Conservation (phyloP, 2,329 filamentous ascomycete genomes). For the Fusarium fracticaudum region DNA sequence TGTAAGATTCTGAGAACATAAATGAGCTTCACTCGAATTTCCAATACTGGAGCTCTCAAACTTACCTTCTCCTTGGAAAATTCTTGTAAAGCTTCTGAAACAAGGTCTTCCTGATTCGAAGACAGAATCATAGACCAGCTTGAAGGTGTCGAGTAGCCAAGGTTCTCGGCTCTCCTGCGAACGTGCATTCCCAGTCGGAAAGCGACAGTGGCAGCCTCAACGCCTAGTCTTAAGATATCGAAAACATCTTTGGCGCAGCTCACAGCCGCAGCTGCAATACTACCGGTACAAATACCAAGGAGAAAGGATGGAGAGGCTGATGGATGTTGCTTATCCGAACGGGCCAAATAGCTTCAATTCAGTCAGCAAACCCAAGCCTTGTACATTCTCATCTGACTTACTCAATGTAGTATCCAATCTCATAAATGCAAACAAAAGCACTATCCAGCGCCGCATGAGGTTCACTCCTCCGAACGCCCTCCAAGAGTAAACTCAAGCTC, state of each 20-base stretch:
- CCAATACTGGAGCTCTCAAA: fast-evolving
- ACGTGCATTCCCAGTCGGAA: neutral
- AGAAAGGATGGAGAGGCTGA: neutral
- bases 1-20: neutral
- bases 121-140: neutral
- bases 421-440: neutral
- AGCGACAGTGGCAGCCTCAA: neutral
- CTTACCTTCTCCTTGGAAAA: neutral
- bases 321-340: neutral
- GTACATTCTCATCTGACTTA: fast-evolving
- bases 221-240: neutral
- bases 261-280: fast-evolving
- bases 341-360: neutral
- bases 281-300: neutral
- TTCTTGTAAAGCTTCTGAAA: neutral
- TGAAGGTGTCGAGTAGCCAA: neutral
- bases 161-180: neutral
- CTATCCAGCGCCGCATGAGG: neutral
- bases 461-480: neutral
- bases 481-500: neutral
- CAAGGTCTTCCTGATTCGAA: neutral
- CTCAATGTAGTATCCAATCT: neutral
- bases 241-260: neutral
- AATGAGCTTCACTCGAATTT: fast-evolving
- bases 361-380: neutral